These are phyloP conservation scores for Yarrowia porcina DNA, from an alignment of 805 yeast species.

Conservation along the genomic window DNA sequence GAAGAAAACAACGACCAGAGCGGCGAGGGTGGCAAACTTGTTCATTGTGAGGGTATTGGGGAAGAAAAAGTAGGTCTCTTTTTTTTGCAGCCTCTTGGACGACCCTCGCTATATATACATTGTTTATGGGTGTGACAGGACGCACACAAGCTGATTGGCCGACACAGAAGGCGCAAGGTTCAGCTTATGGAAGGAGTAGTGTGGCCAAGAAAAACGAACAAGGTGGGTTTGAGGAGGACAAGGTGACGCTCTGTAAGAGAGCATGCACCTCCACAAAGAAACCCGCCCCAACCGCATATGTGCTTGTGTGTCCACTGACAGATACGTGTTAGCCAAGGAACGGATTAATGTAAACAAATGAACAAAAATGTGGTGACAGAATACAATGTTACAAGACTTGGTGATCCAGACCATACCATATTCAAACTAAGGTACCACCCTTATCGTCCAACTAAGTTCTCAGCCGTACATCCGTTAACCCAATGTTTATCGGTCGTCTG, in stretches of 20 bases:
- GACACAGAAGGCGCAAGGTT: not conserved
- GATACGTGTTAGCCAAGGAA: too few species aligned
- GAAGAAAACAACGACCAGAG: constrained; percentile 3
- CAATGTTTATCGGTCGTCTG: not conserved
- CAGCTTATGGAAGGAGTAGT: not conserved
- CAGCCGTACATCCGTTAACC: constrained; percentile 22
- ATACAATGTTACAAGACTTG: too few species aligned
- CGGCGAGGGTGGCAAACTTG: constrained; percentile 3
- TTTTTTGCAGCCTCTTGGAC: too few species aligned
- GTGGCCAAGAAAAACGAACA: not conserved
- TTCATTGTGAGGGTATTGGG: not conserved
- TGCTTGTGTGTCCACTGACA: not conserved
- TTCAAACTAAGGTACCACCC: too few species aligned
- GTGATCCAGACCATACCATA: too few species aligned
- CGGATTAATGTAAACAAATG: not conserved
- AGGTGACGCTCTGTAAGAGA: too few species aligned
- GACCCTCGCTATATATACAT: constrained; percentile 8
- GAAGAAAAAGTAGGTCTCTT: not conserved
- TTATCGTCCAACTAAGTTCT: not conserved
- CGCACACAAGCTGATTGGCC: not conserved
- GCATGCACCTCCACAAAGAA: not conserved
- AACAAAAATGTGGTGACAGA: too few species aligned
- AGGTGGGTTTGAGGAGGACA: too few species aligned
- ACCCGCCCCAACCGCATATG: not conserved
- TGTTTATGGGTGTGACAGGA: constrained; percentile 14